Conservation (phyloP, 495 filamentous ascomycete genomes). For the Penicillium longicatenatum region DNA sequence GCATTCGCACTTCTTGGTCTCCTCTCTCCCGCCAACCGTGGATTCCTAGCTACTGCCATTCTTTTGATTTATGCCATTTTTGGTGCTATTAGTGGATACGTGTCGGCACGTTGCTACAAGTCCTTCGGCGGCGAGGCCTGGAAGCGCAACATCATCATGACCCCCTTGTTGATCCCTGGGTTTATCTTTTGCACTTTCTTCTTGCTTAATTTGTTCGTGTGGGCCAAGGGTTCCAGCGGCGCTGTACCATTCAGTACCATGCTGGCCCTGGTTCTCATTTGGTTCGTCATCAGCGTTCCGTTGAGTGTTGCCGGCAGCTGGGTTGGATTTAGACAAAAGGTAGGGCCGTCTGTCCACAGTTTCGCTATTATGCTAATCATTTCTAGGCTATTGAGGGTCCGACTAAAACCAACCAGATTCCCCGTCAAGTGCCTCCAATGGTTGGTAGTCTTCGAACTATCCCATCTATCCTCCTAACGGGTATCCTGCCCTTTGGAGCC, state of each 20-base stretch:
- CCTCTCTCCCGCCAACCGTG: conserved; percentile 91
- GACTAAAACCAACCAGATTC: conserved; percentile 96
- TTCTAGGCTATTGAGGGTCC: conserved; percentile 65
- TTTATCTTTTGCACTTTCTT: conserved; percentile 91
- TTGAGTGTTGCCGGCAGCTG: conserved; percentile 89
- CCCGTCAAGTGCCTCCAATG: conserved; percentile 87
- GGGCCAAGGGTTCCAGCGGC: conserved; percentile 85
- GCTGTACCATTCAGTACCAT: conserved; percentile 97
- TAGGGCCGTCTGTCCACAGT: conserved; percentile 17
- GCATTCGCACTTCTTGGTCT: conserved; percentile 92
- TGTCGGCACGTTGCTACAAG: conserved; percentile 88
- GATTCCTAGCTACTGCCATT: conserved; percentile 87
- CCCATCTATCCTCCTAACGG: conserved; percentile 85
- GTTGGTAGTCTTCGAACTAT: conserved; percentile 78
- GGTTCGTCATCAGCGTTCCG: conserved; percentile 95
- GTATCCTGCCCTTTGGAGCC: conserved; percentile 89
- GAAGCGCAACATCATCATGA: conserved; percentile 90
- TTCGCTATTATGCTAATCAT: background rate
- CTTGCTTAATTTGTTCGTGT: conserved; percentile 92
- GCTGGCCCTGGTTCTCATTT: conserved; percentile 88
- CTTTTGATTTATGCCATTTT: conserved; percentile 91
- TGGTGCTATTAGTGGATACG: conserved; percentile 90
- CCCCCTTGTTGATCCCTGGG: conserved; percentile 80
- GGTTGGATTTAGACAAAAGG: conserved; percentile 77
- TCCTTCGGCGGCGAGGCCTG: conserved; percentile 86